Evolutionary conservation across 768 basidiomycete genomes (phyloP).

Genomic region (Boletus huronensis): DNA sequence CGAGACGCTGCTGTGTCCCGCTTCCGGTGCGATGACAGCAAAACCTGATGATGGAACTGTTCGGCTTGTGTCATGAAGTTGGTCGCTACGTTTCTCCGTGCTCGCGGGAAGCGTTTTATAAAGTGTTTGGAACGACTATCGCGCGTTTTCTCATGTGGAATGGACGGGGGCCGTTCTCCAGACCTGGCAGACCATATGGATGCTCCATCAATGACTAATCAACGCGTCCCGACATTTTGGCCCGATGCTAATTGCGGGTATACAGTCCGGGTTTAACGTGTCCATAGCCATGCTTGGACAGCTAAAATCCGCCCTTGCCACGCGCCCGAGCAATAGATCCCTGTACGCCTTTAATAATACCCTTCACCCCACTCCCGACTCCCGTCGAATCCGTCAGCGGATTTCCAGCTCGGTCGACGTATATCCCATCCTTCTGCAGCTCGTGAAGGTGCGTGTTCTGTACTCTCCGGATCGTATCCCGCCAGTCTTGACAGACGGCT

Average conservation of each 20-base stretch:
- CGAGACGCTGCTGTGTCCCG: neutral
- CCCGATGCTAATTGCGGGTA: neutral
- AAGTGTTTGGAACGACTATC: neutral
- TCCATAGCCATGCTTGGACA: neutral
- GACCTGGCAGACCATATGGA: conserved; percentile 15
- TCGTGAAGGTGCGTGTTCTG: conserved; percentile 55
- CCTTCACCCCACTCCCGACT: conserved; percentile 35
- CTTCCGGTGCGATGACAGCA: neutral
- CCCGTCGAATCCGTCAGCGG: conserved; percentile 38
- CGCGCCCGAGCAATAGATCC: conserved; percentile 42
- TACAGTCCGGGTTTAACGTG: neutral
- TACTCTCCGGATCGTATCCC: conserved; percentile 47
- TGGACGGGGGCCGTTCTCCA: neutral
- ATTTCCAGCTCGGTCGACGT: conserved; percentile 49
- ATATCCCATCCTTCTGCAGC: conserved; percentile 49
- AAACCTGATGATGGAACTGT: neutral
- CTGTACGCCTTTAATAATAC: conserved; percentile 40
- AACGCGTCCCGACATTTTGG: neutral
- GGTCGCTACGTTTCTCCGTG: neutral
- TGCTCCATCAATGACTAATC: conserved; percentile 14
- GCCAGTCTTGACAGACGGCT: conserved; percentile 53
- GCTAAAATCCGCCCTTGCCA: conserved; percentile 40
- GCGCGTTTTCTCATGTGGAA: conserved; percentile 1
- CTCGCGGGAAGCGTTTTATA: neutral
- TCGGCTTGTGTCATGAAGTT: neutral